Evolutionary conservation across 169 alveolate species (phyloP), one percentile per base, ranked within the genome.

Genomic region (Plasmodium inui): DNA sequence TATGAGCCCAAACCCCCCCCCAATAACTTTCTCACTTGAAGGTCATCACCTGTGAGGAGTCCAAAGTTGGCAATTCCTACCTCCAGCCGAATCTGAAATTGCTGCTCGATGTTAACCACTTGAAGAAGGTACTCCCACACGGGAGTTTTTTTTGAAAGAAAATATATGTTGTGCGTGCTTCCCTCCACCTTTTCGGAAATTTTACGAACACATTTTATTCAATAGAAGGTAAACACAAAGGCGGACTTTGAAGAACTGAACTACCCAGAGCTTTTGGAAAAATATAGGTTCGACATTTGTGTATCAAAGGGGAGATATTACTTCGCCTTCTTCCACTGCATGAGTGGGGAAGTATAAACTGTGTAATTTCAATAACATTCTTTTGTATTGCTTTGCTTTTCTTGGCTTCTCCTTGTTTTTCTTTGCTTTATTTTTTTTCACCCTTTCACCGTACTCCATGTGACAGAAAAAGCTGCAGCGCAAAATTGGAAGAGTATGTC

Each of bases 11-110:
- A 74, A 6, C 2, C 37, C 2, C 37, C n/a, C 76, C 4, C 76
- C 14, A 8, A 22, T 26, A 67, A 67, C 37, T 67, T 84, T 26
- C 81, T 0, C 44, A 44, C 34, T 14, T 14, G 57, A 39, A 88
- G 94, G 50, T 88, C n/a, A 79, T 88, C 41, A 88, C 73, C 26
- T 88, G 94, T 88, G 72, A 88, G 46, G 46, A 88, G 32, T 70
- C 88, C 28, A 88, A 88, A 44, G 50, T 19, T 57, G 82, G 72
- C 5, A 61, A 78, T 79, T 78, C 73, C n/a, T 88, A 88, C 50
- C 14, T 88, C 53, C 80, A 78, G 39, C 94, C 89, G 12, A 76
- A 88, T n/a, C 22, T 88, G 72, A 88, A 88, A 61, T 32, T 55
- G 30, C 28, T 88, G 73, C 89, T 32, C 26, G 70, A 14, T 41